Evolutionary conservation across 345 rosid species (phyloP), one percentile per base, ranked within the genome.

Genomic region (Rhodomyrtus tomentosa): DNA sequence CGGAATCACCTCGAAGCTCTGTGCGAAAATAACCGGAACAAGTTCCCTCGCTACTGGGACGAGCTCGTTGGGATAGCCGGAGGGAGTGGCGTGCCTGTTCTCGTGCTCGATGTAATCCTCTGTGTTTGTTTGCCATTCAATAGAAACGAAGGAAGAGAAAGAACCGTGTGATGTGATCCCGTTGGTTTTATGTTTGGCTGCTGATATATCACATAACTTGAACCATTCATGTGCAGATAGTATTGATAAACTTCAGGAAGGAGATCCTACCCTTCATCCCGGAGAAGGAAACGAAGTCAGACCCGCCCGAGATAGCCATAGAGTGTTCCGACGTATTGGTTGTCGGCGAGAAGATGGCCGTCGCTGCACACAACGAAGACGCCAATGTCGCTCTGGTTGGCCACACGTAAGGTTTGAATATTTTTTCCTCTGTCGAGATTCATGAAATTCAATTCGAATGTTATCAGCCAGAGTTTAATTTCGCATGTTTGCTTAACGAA

Each of bases 321-420:
- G 91, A 93, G 59, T 92, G 93, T 84, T 93, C 95, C 11, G 92
- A 88, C 80, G 82, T 92, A 56, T 90, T 91, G 56, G 92, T 88
- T 68, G 91, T 92, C n/a, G 84, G 85, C 11, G 89, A 91, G 27
- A 81, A 84, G 10, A 87, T 92, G 90, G 93, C 94, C 40, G 18
- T 91, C 14, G 95, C 90, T 51, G 93, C 92, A 3, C 95, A 93
- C 84, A 93, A 93, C 32, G 95, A 93, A 85, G 95, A 93, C 45
- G 94, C 92, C 32, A 89, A 87, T 82, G 91, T 90, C 32, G 90
- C 92, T 81, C 90, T 92, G 52, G 85, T 92, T 42, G 94, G 91
- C 85, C 93, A 91, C 87, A 91, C 91, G 95, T 92, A 92, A 18
- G 87, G 13, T 68, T 68, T 68, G 45, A 68, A 68, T 18, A 15